phyloP scores from a whole-genome alignment of 148 eudicot species.

The Linanthus parryae region DNA sequence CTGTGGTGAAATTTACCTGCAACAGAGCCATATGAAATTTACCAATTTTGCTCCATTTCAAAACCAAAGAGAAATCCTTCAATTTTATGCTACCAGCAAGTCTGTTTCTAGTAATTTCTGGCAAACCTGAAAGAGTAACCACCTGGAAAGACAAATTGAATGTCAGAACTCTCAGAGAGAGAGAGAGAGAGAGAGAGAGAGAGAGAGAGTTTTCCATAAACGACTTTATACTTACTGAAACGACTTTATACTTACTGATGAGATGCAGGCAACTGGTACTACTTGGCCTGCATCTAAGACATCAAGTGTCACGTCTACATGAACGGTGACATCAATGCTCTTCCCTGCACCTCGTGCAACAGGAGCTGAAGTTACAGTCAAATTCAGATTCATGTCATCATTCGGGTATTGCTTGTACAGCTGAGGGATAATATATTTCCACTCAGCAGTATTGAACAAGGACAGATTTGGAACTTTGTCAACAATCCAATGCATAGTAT shows the following conservation, averaged over 20 bases:
- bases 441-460: constrained; percentile 72
- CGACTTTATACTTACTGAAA: background rate
- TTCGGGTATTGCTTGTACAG: constrained; percentile 69
- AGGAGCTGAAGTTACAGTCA: constrained; percentile 54
- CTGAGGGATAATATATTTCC: constrained; percentile 71
- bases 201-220: background rate
- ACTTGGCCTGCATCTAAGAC: constrained; percentile 52
- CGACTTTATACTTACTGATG: constrained; percentile 43
- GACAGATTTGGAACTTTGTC: constrained; percentile 63
- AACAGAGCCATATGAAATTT: constrained; percentile 42
- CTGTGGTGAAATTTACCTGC: constrained; percentile 37
- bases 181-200: background rate
- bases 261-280: constrained; percentile 67
- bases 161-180: background rate
- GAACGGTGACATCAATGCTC: constrained; percentile 29
- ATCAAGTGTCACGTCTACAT: constrained; percentile 57
- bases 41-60: constrained; percentile 82
- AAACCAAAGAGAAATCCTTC: constrained; percentile 44
- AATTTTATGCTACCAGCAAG: constrained; percentile 53
- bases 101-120: constrained; percentile 52
- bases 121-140: constrained; percentile 53
- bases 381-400: constrained; percentile 54
- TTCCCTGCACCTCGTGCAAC: constrained; percentile 32
- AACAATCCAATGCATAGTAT: constrained; percentile 64
- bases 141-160: constrained; percentile 26